Evolutionary conservation across 2,329 filamentous ascomycete species (phyloP).

Genomic region (Trichoderma sp.): DNA sequence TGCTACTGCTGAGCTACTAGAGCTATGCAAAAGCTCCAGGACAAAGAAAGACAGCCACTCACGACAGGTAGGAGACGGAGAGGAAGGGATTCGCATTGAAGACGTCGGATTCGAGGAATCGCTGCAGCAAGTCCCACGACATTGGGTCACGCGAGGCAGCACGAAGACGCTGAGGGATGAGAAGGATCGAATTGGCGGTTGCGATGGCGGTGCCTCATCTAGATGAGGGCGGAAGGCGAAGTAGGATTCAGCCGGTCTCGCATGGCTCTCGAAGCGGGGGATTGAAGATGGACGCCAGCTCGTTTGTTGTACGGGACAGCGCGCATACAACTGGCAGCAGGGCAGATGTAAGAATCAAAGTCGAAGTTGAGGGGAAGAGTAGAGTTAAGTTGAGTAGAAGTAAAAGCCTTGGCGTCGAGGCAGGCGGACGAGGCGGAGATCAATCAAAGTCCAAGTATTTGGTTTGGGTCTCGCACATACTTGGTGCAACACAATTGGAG

Average conservation of each 20-base stretch:
- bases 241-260: constrained; percentile 22
- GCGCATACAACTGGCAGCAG: neutral
- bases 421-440: constrained; percentile 17
- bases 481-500: neutral
- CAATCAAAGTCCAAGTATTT: neutral
- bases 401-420: constrained; percentile 6
- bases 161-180: constrained; percentile 22
- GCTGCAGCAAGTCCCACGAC: constrained; percentile 85
- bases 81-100: constrained; percentile 90
- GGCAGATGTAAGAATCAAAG: neutral
- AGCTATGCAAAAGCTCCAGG: neutral
- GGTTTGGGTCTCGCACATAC: constrained; percentile 4
- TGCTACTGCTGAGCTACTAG: constrained; percentile 18
- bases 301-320: neutral
- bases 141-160: constrained; percentile 44
- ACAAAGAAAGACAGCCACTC: constrained; percentile 39
- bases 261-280: constrained; percentile 24
- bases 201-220: constrained; percentile 24
- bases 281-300: neutral
- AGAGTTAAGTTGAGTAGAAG: neutral
- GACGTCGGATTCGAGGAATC: constrained; percentile 90
- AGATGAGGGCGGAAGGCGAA: constrained; percentile 21
- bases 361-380: neutral
- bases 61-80: constrained; percentile 86
- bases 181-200: constrained; percentile 13